Conservation (phyloP, 2,329 filamentous ascomycete species). For the Penicillium corylophilum region DNA sequence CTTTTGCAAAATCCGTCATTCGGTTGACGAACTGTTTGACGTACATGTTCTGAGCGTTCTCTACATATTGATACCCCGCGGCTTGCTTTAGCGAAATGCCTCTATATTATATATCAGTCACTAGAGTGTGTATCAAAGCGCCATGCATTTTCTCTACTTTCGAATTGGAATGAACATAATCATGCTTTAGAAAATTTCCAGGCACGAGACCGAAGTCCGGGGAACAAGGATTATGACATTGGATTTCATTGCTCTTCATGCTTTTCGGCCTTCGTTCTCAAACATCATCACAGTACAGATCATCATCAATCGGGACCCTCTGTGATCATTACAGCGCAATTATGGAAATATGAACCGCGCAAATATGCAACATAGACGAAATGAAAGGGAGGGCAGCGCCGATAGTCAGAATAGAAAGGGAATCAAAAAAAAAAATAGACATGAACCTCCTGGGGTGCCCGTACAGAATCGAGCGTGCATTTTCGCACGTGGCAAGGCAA, state of each 20-base stretch:
- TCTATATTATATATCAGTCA: not conserved
- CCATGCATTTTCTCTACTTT: not conserved
- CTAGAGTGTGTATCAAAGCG: not conserved
- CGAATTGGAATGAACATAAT: not conserved
- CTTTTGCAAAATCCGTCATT: not conserved
- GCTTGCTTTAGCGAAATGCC: not conserved
- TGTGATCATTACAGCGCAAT: constrained; percentile 24
- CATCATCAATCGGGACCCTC: constrained; percentile 8
- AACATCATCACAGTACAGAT: constrained; percentile 18
- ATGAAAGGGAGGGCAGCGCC: constrained; percentile 8
- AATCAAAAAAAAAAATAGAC: constrained; percentile 10
- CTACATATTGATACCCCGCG: not conserved
- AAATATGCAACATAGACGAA: constrained; percentile 24
- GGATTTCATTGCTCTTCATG: constrained; percentile 34
- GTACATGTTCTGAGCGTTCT: not conserved
- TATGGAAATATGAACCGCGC: constrained; percentile 23
- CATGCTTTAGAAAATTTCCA: constrained; percentile 6
- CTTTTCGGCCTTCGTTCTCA: constrained; percentile 13
- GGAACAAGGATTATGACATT: constrained; percentile 26
- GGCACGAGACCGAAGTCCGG: constrained; percentile 3
- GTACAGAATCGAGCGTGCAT: constrained; percentile 9
- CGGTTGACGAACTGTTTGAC: not conserved
- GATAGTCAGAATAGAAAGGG: constrained; percentile 10
- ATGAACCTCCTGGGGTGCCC: constrained; percentile 11
- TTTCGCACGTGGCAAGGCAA: constrained; percentile 11